Evolutionary conservation across 2,329 filamentous ascomycete species (phyloP).

Genomic region (Fusarium domesticum): DNA sequence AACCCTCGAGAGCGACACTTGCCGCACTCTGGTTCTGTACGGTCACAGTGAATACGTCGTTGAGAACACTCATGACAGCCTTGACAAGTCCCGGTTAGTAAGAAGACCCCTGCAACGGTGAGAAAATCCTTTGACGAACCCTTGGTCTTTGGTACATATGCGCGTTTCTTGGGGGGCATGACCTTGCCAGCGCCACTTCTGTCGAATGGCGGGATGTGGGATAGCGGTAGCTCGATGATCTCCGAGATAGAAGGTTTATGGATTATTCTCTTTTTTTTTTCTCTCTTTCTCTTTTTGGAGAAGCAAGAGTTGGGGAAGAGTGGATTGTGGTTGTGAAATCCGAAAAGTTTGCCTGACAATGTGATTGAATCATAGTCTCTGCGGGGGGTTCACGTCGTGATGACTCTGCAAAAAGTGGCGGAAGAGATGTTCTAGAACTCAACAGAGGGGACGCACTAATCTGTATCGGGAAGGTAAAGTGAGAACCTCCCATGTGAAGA

Average conservation of each 20-base stretch:
- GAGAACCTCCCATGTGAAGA: no score
- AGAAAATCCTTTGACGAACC: conserved; percentile 4
- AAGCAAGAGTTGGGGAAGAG: no score
- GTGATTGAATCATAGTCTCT: neutral
- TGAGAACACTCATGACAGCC: conserved; percentile 28
- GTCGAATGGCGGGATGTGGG: no score
- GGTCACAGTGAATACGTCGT: conserved; percentile 25
- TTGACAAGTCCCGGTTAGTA: neutral
- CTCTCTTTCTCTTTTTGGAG: no score
- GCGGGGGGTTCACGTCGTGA: neutral
- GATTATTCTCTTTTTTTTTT: no score
- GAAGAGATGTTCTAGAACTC: neutral
- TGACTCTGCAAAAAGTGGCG: neutral
- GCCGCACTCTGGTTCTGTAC: conserved; percentile 18
- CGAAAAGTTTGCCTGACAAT: no score
- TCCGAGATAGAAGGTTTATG: no score
- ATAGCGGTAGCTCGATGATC: no score
- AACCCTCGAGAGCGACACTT: conserved; percentile 24
- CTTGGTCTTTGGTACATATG: conserved; percentile 27
- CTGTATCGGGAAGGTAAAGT: neutral
- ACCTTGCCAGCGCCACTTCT: no score
- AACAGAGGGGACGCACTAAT: neutral
- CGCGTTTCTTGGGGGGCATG: conserved; percentile 27
- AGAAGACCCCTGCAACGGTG: neutral
- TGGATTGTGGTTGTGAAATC: no score